phyloP scores from a whole-genome alignment of 108 stramenopile species.

The Epithemia pelagica region DNA sequence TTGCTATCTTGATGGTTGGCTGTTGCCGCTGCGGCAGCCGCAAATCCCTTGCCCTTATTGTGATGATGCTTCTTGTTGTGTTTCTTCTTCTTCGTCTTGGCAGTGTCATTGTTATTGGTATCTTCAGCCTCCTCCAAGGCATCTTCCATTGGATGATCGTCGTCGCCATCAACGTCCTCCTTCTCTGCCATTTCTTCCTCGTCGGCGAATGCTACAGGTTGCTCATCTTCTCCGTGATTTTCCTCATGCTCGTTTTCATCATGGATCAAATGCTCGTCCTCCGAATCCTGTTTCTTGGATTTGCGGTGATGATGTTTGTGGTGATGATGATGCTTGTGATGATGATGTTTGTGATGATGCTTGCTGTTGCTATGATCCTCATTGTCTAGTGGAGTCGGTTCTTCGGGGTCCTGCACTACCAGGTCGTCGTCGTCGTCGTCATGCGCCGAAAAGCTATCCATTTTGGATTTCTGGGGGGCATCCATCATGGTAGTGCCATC shows the following conservation, averaged over 20 bases:
- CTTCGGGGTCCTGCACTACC: neutral
- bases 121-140: neutral
- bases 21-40: neutral
- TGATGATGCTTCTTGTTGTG: neutral
- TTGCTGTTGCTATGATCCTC: neutral
- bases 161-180: too few relatives aligned
- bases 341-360: neutral
- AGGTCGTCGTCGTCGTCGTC: neutral
- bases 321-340: neutral
- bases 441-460: too few relatives aligned
- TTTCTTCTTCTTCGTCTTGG: neutral
- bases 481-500: too few relatives aligned
- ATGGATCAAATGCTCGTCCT: neutral
- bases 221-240: neutral
- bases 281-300: neutral
- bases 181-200: neutral
- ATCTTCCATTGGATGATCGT: neutral
- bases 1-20: too few relatives aligned
- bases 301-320: neutral
- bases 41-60: neutral
- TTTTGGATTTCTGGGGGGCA: too few relatives aligned
- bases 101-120: neutral
- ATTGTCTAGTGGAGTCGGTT: neutral
- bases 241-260: neutral
- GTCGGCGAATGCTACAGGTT: neutral